phyloP scores from a whole-genome alignment of 257 asterid genomes.

The Anisodus acutangulus region DNA sequence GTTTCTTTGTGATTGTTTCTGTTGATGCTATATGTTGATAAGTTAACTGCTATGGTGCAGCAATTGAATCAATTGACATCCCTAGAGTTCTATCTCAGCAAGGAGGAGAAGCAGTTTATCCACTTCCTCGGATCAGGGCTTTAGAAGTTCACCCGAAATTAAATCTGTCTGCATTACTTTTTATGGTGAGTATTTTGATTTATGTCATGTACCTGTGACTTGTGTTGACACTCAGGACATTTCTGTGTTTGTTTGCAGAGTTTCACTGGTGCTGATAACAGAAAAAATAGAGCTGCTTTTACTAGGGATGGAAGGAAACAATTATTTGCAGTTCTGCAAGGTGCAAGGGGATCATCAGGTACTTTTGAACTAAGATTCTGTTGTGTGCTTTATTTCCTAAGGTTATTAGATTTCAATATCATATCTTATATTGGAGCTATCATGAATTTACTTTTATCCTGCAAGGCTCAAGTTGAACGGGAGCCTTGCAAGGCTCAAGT shows the following conservation, averaged over 20 bases:
- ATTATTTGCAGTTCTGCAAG: constrained; percentile 95
- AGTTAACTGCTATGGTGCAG: constrained; percentile 49
- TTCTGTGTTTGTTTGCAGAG: constrained; percentile 56
- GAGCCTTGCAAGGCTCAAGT: too few species aligned
- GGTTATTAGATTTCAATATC: constrained; percentile 28
- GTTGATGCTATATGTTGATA: constrained; percentile 26
- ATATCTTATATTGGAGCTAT: constrained; percentile 9
- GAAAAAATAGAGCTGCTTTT: constrained; percentile 83
- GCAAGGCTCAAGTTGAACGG: not conserved
- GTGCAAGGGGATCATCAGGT: constrained; percentile 99
- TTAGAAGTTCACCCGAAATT: constrained; percentile 93
- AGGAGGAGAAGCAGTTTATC: constrained; percentile 99
- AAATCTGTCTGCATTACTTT: constrained; percentile 81
- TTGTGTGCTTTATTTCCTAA: constrained; percentile 25
- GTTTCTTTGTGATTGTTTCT: constrained; percentile 25
- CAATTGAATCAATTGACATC: constrained; percentile 89
- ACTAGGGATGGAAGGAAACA: constrained; percentile 97
- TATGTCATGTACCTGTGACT: constrained; percentile 5
- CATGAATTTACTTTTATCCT: not conserved
- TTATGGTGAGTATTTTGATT: constrained; percentile 66
- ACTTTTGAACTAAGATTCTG: constrained; percentile 32
- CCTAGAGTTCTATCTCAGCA: constrained; percentile 97
- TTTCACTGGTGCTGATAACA: constrained; percentile 76
- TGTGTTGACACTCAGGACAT: constrained; percentile 20
- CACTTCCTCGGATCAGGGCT: constrained; percentile 89